Percentiles rank a stretch among this genome's conserved stretches.
Conservation (phyloP, 352 stramenopile species). For the Globisporangium paddicum region DNA sequence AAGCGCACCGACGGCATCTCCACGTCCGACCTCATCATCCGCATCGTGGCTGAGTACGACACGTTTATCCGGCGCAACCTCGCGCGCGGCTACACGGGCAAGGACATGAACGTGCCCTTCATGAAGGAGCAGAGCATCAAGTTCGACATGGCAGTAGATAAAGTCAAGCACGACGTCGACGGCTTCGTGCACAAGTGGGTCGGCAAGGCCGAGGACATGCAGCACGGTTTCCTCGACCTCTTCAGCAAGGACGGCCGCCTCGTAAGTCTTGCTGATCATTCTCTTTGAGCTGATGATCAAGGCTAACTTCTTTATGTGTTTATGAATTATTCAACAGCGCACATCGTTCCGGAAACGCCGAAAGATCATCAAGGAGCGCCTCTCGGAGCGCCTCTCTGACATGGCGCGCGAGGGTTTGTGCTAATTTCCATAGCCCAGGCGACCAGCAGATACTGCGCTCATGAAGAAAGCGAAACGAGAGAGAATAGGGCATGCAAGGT, state of each 20-base stretch:
- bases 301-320: neutral
- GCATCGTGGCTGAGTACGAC: conserved; percentile 90
- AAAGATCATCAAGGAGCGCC: conserved; percentile 8
- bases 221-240: neutral
- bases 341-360: conserved; percentile 9
- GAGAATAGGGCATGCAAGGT: no score
- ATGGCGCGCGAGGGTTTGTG: conserved; percentile 75
- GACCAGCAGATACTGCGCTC: neutral
- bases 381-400: conserved; percentile 46
- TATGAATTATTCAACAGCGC: neutral
- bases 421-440: conserved; percentile 19
- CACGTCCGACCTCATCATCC: conserved; percentile 88
- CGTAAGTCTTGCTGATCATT: neutral
- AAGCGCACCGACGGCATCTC: conserved; percentile 86
- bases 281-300: neutral
- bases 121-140: conserved; percentile 88
- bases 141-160: conserved; percentile 84
- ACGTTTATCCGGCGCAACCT: conserved; percentile 90
- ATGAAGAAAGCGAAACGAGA: no score
- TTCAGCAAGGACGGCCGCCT: neutral
- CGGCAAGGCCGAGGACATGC: conserved; percentile 70
- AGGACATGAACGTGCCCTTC: conserved; percentile 91
- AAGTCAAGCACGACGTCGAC: conserved; percentile 81
- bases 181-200: conserved; percentile 73
- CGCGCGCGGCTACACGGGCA: conserved; percentile 84